phyloP scores from a whole-genome alignment of 805 yeast genomes.

The Myxozyma neglecta region DNA sequence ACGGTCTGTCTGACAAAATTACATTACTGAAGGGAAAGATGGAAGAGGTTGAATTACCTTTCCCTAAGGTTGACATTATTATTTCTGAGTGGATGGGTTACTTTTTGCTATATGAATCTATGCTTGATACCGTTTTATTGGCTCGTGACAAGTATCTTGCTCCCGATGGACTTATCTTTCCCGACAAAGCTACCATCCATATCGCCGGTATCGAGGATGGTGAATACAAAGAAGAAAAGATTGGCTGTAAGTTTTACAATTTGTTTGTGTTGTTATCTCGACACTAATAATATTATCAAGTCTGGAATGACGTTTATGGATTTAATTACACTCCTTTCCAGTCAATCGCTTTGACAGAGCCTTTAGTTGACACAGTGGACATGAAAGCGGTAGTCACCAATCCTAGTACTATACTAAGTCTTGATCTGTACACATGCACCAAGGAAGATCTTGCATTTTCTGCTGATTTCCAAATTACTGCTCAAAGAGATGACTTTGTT shows the following conservation, averaged over 20 bases:
- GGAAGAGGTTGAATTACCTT: conserved; percentile 88
- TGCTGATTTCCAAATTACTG: conserved; percentile 65
- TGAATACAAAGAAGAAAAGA: conserved; percentile 77
- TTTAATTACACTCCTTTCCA: conserved; percentile 92
- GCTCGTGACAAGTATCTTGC: conserved; percentile 87
- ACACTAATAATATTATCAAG: background rate
- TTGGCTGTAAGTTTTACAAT: conserved; percentile 48
- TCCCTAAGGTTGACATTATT: conserved; percentile 86
- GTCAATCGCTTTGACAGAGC: conserved; percentile 84
- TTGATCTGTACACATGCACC: conserved; percentile 86
- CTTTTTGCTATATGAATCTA: conserved; percentile 90
- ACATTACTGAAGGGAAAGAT: conserved; percentile 86
- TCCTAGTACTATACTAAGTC: conserved; percentile 66
- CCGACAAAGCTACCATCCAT: conserved; percentile 75
- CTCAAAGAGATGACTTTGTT: conserved; percentile 74
- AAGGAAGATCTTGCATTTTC: conserved; percentile 79
- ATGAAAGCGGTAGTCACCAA: conserved; percentile 73
- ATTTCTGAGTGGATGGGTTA: conserved; percentile 99
- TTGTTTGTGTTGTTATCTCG: background rate
- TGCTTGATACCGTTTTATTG: conserved; percentile 92
- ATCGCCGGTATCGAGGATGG: conserved; percentile 87
- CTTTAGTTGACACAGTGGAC: conserved; percentile 93
- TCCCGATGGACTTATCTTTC: conserved; percentile 79
- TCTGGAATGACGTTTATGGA: conserved; percentile 90
- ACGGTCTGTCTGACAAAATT: conserved; percentile 77